Base-by-base conservation (phyloP, 495 filamentous ascomycete genomes). In the Terfezia claveryi region DNA sequence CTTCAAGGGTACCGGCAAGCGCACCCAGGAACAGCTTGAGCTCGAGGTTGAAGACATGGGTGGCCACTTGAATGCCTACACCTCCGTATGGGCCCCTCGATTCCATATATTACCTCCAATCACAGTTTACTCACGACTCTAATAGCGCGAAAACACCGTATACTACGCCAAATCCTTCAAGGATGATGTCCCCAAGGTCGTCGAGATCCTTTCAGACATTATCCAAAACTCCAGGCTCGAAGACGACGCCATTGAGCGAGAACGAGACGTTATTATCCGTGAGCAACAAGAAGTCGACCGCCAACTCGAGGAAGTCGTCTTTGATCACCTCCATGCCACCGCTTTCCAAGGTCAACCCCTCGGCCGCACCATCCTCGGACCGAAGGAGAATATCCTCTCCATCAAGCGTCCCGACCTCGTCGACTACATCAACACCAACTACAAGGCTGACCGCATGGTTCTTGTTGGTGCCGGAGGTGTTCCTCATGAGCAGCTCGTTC, bases 21-120 rank as follows among this genome's bases (percentile, higher is more conserved):
- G 91, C 65, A 85, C 81, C 46, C 92, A 96, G 70, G 81, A 89
- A 66, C 91, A 96, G 71, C 73, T 99, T 69, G 91, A 99, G 75
- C 80, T 99, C 51, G 92, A 99, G 74, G 94, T 99, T 63, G 91
- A 99, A 76, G 96, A 99, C 73, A 94, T 96, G 87, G 91, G 91
- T 67, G 91, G 85, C 59, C 91, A 99, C 74, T 80, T 99, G 58
- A 99, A 99, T 70, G 91, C 91, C 63, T 99, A 99, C 76, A 99
- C 91, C 65, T 95, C 89, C 74, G 89, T 94, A 83, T 60, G 83
- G 73, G 62, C 57, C 63, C 61, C 27, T 38, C 23, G 12, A 32
- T 46, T n/a, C 36, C 46, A 32, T 52, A 52, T 53, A 61, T 53
- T 8, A 14, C 8, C 4, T 8, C 41, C 41, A 17, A 46, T 17